Conservation (phyloP, 2,329 filamentous ascomycete genomes). For the Samsoniella hepiali region DNA sequence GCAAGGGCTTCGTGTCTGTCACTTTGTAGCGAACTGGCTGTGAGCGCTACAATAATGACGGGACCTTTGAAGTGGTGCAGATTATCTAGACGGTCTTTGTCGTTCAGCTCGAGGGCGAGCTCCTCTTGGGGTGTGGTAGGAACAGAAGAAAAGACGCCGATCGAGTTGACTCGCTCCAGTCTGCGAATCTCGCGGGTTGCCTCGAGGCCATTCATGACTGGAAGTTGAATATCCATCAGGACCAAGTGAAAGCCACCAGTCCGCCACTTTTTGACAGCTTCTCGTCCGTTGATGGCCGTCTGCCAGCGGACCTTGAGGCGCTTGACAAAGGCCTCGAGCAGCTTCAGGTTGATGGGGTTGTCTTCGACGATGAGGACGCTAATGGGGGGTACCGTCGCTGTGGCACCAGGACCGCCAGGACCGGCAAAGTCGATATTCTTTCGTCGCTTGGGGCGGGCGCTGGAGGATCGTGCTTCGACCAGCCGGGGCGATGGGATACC, state of each 20-base stretch:
- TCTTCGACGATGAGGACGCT: conserved; percentile 98
- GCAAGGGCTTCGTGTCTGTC: conserved; percentile 93
- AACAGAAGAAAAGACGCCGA: conserved; percentile 81
- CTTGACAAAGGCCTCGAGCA: conserved; percentile 94
- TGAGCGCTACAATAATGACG: conserved; percentile 95
- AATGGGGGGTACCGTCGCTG: conserved; percentile 86
- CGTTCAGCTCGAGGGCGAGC: conserved; percentile 46
- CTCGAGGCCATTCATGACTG: conserved; percentile 92
- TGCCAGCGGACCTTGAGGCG: conserved; percentile 93
- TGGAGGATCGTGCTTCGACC: conserved; percentile 47
- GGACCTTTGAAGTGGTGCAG: conserved; percentile 83
- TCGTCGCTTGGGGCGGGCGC: conserved; percentile 46
- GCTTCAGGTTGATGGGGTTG: conserved; percentile 93
- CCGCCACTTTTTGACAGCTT: conserved; percentile 92
- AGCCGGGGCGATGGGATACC: conserved; percentile 51
- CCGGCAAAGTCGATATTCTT: conserved; percentile 41
- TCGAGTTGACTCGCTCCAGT: conserved; percentile 84
- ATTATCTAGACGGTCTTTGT: conserved; percentile 67
- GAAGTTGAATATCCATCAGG: conserved; percentile 97
- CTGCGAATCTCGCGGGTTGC: conserved; percentile 92
- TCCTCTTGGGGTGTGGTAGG: conserved; percentile 52
- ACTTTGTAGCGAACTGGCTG: conserved; percentile 89
- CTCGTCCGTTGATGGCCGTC: conserved; percentile 92
- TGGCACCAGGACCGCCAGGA: conserved; percentile 56
- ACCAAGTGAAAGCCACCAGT: conserved; percentile 91